phyloP scores from a whole-genome alignment of 2,329 filamentous ascomycete species.

The Periconia sp. region DNA sequence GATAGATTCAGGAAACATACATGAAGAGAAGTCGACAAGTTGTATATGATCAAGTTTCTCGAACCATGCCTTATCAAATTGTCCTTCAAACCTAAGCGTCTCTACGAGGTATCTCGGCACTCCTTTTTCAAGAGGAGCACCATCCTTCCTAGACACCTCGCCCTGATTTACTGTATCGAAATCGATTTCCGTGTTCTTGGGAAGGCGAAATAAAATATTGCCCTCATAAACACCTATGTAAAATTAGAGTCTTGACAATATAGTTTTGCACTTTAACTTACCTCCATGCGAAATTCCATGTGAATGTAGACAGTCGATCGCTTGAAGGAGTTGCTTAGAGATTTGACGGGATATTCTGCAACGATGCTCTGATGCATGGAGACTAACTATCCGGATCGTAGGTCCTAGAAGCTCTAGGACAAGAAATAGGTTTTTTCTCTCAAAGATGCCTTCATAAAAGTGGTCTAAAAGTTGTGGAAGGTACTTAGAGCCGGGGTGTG shows the following conservation, averaged over 20 bases:
- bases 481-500: conserved; percentile 7
- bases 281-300: conserved; percentile 5
- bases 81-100: not conserved
- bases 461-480: conserved; percentile 2
- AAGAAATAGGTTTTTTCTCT: conserved; percentile 2
- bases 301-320: conserved; percentile 9
- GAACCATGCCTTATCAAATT: not conserved
- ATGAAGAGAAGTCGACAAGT: conserved; percentile 5
- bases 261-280: not conserved
- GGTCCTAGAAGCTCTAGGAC: conserved; percentile 7
- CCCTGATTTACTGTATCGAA: not conserved
- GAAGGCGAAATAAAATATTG: conserved; percentile 6
- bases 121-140: conserved; percentile 3
- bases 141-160: not conserved
- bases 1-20: not conserved
- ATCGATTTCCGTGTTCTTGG: not conserved
- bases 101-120: conserved; percentile 3
- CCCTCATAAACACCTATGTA: conserved; percentile 1
- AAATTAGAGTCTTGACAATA: not conserved
- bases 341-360: not conserved
- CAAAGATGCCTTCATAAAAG: not conserved
- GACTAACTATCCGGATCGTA: not conserved
- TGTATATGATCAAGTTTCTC: conserved; percentile 1
- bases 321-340: conserved; percentile 2
- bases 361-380: not conserved